Conservation (phyloP, 192 early-diverging fungal species). For the Thamnidium elegans region DNA sequence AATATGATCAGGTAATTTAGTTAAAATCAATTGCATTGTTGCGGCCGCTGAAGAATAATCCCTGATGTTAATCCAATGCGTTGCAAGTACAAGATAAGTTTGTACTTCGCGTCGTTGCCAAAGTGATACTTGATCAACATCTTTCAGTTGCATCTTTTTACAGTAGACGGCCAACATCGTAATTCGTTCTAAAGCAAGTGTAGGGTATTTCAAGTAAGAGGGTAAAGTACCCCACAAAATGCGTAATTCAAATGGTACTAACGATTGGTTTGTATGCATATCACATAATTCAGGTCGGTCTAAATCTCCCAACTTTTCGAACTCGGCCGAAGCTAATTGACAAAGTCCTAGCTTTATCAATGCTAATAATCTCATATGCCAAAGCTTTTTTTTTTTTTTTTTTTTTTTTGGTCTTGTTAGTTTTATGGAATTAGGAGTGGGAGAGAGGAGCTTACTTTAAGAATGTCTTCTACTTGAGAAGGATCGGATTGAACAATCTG, state of each 20-base stretch:
- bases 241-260: constrained; percentile 51
- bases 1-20: constrained; percentile 24
- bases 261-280: constrained; percentile 33
- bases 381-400: constrained; percentile 34
- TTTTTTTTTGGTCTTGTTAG: too few species aligned
- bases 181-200: constrained; percentile 43
- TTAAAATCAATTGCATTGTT: constrained; percentile 34
- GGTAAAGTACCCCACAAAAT: constrained; percentile 45
- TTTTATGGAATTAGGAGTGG: background rate
- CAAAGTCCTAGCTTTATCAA: constrained; percentile 44
- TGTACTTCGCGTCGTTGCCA: constrained; percentile 42
- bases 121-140: background rate
- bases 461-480: constrained; percentile 32
- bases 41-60: constrained; percentile 39
- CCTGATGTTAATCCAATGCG: constrained; percentile 42
- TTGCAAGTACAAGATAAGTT: constrained; percentile 44
- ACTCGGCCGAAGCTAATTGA: constrained; percentile 51
- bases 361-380: constrained; percentile 50
- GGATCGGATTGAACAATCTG: constrained; percentile 41
- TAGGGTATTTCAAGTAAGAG: constrained; percentile 35
- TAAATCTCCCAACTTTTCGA: constrained; percentile 50
- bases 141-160: constrained; percentile 32
- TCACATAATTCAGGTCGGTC: constrained; percentile 35
- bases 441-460: constrained; percentile 38
- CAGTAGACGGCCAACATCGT: constrained; percentile 42